Percentiles rank a stretch among this genome's conserved stretches.
These are phyloP conservation scores for Xylaria digitata DNA, from an alignment of 2,329 filamentous ascomycete genomes.

Conservation along the genomic window DNA sequence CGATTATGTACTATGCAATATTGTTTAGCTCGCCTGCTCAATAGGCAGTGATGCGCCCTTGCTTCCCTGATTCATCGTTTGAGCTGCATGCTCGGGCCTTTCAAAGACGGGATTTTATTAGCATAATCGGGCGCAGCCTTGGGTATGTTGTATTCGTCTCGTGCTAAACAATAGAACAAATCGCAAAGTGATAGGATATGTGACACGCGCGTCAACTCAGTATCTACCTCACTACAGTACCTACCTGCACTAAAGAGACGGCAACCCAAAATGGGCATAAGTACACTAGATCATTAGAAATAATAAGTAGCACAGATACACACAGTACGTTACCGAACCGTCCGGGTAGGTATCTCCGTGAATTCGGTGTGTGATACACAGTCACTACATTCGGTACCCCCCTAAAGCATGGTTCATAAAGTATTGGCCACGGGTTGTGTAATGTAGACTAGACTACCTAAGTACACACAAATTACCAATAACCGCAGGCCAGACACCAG, in stretches of 20 bases:
- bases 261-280: background rate
- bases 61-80: conserved; percentile 6
- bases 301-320: background rate
- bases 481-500: background rate
- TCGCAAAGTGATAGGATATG: background rate
- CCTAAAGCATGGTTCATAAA: background rate
- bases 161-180: conserved; percentile 4
- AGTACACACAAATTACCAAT: background rate
- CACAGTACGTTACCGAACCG: too few relatives aligned
- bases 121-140: background rate
- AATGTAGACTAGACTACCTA: background rate
- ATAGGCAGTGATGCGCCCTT: conserved; percentile 18
- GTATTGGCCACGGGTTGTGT: background rate
- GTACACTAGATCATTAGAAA: background rate
- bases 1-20: conserved; percentile 31
- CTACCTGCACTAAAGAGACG: background rate
- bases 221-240: too few relatives aligned
- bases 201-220: background rate
- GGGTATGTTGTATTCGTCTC: background rate
- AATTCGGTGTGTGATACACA: background rate
- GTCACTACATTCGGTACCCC: background rate
- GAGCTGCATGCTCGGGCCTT: conserved; percentile 10
- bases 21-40: conserved; percentile 11
- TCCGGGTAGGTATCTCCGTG: too few relatives aligned
- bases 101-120: background rate